Conservation (phyloP, 2,329 filamentous ascomycete genomes). For the Colletotrichum sojae region DNA sequence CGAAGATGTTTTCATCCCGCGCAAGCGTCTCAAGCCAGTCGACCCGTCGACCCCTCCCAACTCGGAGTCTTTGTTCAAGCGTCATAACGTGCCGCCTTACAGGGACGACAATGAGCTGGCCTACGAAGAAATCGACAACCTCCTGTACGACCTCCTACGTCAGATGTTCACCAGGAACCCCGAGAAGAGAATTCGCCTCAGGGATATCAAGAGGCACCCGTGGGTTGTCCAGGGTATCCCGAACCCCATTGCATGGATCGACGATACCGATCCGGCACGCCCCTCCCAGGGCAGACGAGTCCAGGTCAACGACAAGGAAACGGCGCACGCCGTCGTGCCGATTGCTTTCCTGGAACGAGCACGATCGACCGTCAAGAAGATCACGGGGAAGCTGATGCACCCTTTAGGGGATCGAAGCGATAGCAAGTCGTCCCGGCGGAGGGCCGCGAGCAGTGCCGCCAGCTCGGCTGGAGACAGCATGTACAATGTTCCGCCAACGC, state of each 20-base stretch:
- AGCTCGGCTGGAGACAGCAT: constrained; percentile 74
- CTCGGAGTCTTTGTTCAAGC: constrained; percentile 68
- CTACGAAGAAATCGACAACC: constrained; percentile 88
- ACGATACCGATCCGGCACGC: constrained; percentile 89
- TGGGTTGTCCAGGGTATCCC: constrained; percentile 88
- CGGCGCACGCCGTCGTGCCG: constrained; percentile 91
- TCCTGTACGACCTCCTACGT: constrained; percentile 82
- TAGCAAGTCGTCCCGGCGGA: constrained; percentile 62
- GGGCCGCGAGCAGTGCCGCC: constrained; percentile 74
- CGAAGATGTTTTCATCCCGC: constrained; percentile 91
- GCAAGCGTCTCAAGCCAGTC: constrained; percentile 83
- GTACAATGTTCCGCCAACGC: constrained; percentile 61
- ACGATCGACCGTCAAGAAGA: constrained; percentile 81
- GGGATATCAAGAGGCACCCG: constrained; percentile 92
- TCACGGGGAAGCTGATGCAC: constrained; percentile 74
- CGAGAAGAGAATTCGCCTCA: constrained; percentile 86
- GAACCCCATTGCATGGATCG: constrained; percentile 86
- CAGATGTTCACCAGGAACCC: constrained; percentile 92
- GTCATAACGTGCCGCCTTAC: constrained; percentile 75
- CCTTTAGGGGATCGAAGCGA: constrained; percentile 70
- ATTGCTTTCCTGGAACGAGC: constrained; percentile 90
- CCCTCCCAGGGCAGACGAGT: constrained; percentile 87
- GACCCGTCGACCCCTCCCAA: constrained; percentile 71
- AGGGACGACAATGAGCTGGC: constrained; percentile 83
- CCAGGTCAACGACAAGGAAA: constrained; percentile 90